Evolutionary conservation across 106 monocot genomes (phyloP), one percentile per base, ranked within the genome.

Genomic region (Chionographis japonica): DNA sequence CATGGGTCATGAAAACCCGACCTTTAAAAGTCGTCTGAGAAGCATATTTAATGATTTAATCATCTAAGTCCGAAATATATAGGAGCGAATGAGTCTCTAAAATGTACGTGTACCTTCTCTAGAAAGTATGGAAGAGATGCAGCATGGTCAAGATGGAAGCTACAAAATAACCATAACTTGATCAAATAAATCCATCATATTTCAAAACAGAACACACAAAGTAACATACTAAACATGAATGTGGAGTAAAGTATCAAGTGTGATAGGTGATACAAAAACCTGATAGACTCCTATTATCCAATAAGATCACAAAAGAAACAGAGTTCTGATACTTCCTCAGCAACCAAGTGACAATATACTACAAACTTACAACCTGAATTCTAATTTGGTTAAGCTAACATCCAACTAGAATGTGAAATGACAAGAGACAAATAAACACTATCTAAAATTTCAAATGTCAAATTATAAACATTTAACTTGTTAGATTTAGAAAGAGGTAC

Each of bases 61-160:
- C 4, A 58, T 15, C 38, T 2, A 41, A 63, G 3, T 16, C n/a
- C 9, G 51, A 46, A 46, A 10, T 27, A 27, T 27, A 46, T 10
- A 10, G 8, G 46, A 46, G 2, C 2, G 3, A 35, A 73, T 36
- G 18, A 13, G 12, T 4, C 4, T 11, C 15, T 18, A 56, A 56
- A 49, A 13, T 7, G 52, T 2, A 52, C 11, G 16, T 4, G 14
- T 78, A 97, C 95, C 92, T 97, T 97, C 74, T 97, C 95, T 54
- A 97, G 41, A 64, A 97, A 97, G 78, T 97, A 97, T 37, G 95
- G 95, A 60, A 97, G 80, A 3, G 95, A 97, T 2, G 95, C 95
- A 69, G 95, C 91, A 82, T 97, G 95, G 73, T 97, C 95, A 73
- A 97, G 80, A 18, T 97, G 95, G 84, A 97, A 97, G 67, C 95